Evolutionary conservation across 139 green algal genomes (phyloP).

Genomic region (Astrephomene gubernaculifera): DNA sequence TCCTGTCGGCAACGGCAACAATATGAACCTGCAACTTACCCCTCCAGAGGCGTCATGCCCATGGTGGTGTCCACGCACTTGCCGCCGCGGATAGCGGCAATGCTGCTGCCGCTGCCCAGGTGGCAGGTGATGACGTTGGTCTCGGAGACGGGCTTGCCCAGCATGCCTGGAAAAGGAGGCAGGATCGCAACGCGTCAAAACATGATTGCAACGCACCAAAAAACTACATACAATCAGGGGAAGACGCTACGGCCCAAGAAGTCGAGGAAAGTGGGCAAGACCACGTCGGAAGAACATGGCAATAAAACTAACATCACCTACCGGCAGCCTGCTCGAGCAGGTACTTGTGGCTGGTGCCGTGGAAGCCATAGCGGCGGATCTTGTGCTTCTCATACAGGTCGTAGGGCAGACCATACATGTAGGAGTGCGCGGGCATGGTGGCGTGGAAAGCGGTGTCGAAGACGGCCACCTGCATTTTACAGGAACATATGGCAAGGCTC

Average conservation of each 20-base stretch:
- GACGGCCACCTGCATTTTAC: conserved; percentile 92
- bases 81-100: conserved; percentile 78
- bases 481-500: too few relatives aligned
- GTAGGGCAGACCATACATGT: conserved; percentile 89
- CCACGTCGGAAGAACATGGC: too few relatives aligned
- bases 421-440: conserved; percentile 85
- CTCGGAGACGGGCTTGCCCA: conserved; percentile 69
- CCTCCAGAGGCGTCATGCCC: conserved; percentile 89
- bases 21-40: conserved; percentile 58
- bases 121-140: conserved; percentile 88
- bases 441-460: conserved; percentile 96
- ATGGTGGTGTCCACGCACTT: conserved; percentile 86
- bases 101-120: conserved; percentile 83
- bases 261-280: too few relatives aligned
- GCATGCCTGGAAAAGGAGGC: conserved; percentile 34
- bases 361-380: conserved; percentile 84
- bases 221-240: too few relatives aligned
- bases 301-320: too few relatives aligned
- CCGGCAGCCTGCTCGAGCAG: conserved; percentile 65
- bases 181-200: too few relatives aligned
- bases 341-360: conserved; percentile 91
- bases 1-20: too few relatives aligned
- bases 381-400: conserved; percentile 75
- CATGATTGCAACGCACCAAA: too few relatives aligned
- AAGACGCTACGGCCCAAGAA: too few relatives aligned